Evolutionary conservation across 1,284 basidiomycete genomes (phyloP).

Genomic region (Hypsizygus ulmarius): DNA sequence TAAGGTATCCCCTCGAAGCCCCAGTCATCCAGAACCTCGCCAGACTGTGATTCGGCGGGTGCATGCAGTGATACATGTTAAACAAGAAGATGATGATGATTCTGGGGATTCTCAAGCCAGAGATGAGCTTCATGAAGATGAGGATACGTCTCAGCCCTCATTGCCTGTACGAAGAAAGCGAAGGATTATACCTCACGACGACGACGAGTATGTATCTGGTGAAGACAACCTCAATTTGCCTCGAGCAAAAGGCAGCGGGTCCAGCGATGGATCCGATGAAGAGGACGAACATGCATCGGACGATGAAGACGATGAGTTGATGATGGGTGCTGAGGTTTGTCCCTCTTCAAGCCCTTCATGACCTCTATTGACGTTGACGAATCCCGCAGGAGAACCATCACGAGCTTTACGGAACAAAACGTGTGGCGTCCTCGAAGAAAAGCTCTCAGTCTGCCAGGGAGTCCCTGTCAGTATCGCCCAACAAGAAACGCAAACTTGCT

Average conservation of each 20-base stretch:
- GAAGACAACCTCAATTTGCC: conserved; percentile 18
- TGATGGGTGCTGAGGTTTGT: conserved; percentile 51
- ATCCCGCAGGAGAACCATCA: conserved; percentile 32
- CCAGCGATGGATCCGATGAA: conserved; percentile 8
- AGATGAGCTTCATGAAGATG: conserved; percentile 4
- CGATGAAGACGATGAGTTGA: conserved; percentile 57
- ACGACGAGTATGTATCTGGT: conserved; percentile 17
- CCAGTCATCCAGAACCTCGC: conserved; percentile 11
- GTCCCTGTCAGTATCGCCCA: conserved; percentile 19
- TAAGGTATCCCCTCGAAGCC: conserved; percentile 11
- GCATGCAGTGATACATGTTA: conserved; percentile 39
- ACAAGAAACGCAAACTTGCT: conserved; percentile 34
- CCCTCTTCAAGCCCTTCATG: neutral
- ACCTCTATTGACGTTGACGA: neutral
- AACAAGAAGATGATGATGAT: conserved; percentile 37
- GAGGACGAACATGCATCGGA: conserved; percentile 19
- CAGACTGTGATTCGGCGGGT: conserved; percentile 41
- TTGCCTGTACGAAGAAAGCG: conserved; percentile 11
- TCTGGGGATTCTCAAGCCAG: conserved; percentile 17
- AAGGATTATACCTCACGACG: conserved; percentile 19
- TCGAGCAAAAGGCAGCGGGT: neutral
- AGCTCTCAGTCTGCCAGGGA: conserved; percentile 7
- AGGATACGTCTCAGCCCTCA: neutral
- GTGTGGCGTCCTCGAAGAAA: conserved; percentile 16
- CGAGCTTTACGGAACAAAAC: conserved; percentile 31